These are phyloP conservation scores for Podospora tetraspora DNA, from an alignment of 495 filamentous ascomycete species.

Conservation along the genomic window DNA sequence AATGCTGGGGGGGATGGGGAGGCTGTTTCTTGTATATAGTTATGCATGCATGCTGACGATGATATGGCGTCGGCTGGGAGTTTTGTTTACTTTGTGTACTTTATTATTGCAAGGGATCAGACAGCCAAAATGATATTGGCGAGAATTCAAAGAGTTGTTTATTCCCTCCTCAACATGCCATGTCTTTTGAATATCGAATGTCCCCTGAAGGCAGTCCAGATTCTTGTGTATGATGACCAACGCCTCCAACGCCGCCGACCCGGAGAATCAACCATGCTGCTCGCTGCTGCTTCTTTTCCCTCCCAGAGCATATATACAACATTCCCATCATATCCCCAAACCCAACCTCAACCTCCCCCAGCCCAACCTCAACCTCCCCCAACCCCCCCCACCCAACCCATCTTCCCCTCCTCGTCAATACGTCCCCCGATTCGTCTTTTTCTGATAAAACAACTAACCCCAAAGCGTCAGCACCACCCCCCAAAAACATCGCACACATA, in stretches of 20 bases:
- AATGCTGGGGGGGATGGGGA: constrained; percentile 9
- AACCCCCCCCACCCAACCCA: background rate
- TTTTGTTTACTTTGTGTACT: background rate
- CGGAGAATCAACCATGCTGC: background rate
- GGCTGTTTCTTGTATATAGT: background rate
- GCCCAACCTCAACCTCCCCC: background rate
- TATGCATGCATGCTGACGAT: background rate
- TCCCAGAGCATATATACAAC: background rate
- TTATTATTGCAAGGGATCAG: background rate
- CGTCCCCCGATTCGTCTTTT: constrained; percentile 47
- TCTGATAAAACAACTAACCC: constrained; percentile 46
- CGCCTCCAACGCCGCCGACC: background rate
- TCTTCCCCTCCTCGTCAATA: constrained; percentile 36
- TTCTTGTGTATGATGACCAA: background rate
- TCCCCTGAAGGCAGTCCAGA: background rate
- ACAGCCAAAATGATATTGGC: background rate
- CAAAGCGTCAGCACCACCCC: constrained; percentile 23
- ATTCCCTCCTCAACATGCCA: background rate
- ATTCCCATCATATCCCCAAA: background rate
- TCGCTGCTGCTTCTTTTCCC: background rate
- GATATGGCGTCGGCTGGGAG: background rate
- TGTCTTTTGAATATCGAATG: background rate
- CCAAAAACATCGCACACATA: background rate
- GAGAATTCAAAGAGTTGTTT: background rate
- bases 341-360: background rate